Evolutionary conservation across 2,329 filamentous ascomycete species (phyloP).

Genomic region (Colletotrichum trifolii): DNA sequence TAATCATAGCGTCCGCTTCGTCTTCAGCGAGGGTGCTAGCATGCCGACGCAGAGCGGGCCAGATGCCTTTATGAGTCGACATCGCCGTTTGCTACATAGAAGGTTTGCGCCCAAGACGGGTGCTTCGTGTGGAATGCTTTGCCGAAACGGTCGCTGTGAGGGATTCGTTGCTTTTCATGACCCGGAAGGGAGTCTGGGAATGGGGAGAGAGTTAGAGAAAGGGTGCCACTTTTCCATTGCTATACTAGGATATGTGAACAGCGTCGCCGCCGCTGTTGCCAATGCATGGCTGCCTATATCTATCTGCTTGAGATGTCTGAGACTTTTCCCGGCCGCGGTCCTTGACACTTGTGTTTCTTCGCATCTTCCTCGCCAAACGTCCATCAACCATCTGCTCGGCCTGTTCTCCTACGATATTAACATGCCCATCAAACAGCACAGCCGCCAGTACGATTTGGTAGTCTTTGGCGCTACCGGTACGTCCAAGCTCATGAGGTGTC

Average conservation of each 20-base stretch:
- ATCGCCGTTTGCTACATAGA: conserved; percentile 31
- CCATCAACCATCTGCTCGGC: no score
- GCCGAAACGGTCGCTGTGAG: conserved; percentile 19
- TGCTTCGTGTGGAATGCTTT: conserved; percentile 19
- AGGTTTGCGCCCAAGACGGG: conserved; percentile 26
- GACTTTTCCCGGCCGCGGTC: conserved; percentile 11
- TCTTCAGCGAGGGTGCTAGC: conserved; percentile 19
- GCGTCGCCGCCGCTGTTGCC: conserved; percentile 4
- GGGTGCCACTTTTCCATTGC: conserved; percentile 29
- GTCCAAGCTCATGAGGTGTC: conserved; percentile 25
- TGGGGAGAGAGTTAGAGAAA: neutral
- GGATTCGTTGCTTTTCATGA: conserved; percentile 6
- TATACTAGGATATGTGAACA: conserved; percentile 18
- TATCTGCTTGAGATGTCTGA: conserved; percentile 23
- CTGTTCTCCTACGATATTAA: neutral
- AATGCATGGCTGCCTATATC: conserved; percentile 7
- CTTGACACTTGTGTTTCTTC: neutral
- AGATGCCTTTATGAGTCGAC: conserved; percentile 30
- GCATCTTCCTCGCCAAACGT: neutral
- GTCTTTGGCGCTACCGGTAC: conserved; percentile 69
- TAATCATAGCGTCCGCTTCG: conserved; percentile 27
- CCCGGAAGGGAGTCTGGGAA: conserved; percentile 9
- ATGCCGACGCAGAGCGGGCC: conserved; percentile 28
- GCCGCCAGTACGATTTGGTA: conserved; percentile 67
- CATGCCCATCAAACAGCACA: conserved; percentile 62